These are phyloP conservation scores for Fragaria vesca DNA, from an alignment of 306 rosid genomes.

Conservation along the genomic window DNA sequence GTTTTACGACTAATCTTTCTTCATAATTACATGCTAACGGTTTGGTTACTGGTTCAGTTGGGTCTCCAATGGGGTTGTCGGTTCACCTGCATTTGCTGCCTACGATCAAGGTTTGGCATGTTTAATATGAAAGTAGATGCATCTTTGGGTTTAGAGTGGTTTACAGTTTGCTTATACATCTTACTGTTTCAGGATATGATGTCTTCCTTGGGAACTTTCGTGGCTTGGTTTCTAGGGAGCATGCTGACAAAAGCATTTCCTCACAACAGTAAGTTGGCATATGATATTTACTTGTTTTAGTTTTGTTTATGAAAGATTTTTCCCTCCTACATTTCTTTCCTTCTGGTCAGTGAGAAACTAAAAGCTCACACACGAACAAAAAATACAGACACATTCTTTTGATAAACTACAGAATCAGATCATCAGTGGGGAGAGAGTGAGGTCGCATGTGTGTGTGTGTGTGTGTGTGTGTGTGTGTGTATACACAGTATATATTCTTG, in stretches of 20 bases:
- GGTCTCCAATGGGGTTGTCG: constrained; percentile 97
- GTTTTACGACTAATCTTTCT: neutral
- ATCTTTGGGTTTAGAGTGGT: constrained; percentile 7
- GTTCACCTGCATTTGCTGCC: constrained; percentile 98
- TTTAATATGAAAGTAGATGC: constrained; percentile 13
- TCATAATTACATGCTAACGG: constrained; percentile 7
- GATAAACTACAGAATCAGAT: neutral
- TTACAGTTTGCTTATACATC: constrained; percentile 9
- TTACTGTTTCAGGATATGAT: constrained; percentile 64
- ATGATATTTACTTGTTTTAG: neutral
- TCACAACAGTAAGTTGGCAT: constrained; percentile 62
- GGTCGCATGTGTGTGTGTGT: neutral
- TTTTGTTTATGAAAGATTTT: neutral
- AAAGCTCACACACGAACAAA: neutral
- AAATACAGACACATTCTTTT: neutral
- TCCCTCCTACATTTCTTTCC: neutral
- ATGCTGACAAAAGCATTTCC: constrained; percentile 64
- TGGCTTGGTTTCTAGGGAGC: constrained; percentile 88
- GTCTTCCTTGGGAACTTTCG: constrained; percentile 83
- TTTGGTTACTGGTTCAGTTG: constrained; percentile 49
- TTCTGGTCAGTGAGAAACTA: neutral
- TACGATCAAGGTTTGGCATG: constrained; percentile 78
- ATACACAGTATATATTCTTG: too few species aligned
- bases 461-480: too few species aligned
- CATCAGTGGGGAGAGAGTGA: neutral